These are phyloP conservation scores for Boehmeria nivea DNA, from an alignment of 306 rosid species.

Conservation along the genomic window DNA sequence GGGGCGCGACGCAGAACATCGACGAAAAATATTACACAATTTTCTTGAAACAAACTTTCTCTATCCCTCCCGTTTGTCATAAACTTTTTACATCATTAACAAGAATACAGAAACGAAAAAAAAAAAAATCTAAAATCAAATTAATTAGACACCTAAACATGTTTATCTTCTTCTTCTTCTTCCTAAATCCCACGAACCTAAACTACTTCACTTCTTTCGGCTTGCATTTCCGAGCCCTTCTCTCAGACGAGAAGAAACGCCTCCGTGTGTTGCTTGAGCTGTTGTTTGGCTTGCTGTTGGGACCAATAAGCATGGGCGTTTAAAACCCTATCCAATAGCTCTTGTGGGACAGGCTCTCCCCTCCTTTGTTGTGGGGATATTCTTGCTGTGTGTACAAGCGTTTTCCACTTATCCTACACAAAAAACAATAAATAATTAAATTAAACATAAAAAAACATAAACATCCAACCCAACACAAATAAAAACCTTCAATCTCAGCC, in stretches of 20 bases:
- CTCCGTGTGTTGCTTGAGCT: conserved; percentile 54
- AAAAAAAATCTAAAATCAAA: background rate
- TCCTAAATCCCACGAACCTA: conserved; percentile 16
- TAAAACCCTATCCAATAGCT: conserved; percentile 82
- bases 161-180: conserved; percentile 5
- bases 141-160: conserved; percentile 28
- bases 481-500: background rate
- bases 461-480: background rate
- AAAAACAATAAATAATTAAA: background rate
- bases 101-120: conserved; percentile 26
- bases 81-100: conserved; percentile 26
- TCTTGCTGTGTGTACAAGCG: conserved; percentile 85
- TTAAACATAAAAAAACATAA: background rate
- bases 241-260: conserved; percentile 48
- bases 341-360: conserved; percentile 93
- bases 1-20: background rate
- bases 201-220: no score
- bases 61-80: conserved; percentile 7
- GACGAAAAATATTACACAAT: conserved; percentile 13
- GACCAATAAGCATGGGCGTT: conserved; percentile 79
- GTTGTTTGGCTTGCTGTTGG: conserved; percentile 72
- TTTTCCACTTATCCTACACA: conserved; percentile 93
- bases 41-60: conserved; percentile 3
- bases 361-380: conserved; percentile 91
- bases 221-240: no score